Evolutionary conservation across 73 alveolate species (phyloP).

Genomic region (Tetrahymena elliotti): DNA sequence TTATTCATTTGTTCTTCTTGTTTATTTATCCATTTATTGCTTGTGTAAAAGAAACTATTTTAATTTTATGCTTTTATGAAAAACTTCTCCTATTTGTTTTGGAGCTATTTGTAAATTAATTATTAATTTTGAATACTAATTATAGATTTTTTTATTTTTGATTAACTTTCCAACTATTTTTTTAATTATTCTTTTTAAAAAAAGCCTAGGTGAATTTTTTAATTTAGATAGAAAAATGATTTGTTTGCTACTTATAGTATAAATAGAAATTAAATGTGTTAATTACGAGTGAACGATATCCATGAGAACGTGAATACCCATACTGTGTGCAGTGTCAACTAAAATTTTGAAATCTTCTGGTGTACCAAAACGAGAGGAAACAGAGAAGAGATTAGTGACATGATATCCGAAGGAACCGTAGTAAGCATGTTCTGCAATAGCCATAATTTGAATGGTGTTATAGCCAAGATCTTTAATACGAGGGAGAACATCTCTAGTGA

Average conservation of each 20-base stretch:
- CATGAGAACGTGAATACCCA: slow-evolving; percentile 84
- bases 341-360: slow-evolving; percentile 96
- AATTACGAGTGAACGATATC: slow-evolving; percentile 80
- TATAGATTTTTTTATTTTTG: neutral
- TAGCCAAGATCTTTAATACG: slow-evolving; percentile 86
- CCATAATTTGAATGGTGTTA: slow-evolving; percentile 94
- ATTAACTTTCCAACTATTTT: neutral
- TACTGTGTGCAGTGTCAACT: slow-evolving; percentile 89
- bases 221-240: neutral
- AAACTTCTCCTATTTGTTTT: too few species aligned
- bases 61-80: too few species aligned
- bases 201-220: neutral
- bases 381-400: slow-evolving; percentile 89
- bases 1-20: too few species aligned
- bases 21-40: too few species aligned
- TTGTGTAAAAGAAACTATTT: too few species aligned
- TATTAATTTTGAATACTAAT: neutral
- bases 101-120: too few species aligned
- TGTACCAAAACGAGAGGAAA: slow-evolving; percentile 85
- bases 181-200: too few species aligned
- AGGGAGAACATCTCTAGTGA: slow-evolving; percentile 84
- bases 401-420: slow-evolving; percentile 97
- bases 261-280: neutral
- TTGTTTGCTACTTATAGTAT: neutral
- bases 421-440: slow-evolving; percentile 93